Evolutionary conservation across 169 alveolate species (phyloP), one percentile per base, ranked within the genome.

Genomic region (Plasmodium relictum): DNA sequence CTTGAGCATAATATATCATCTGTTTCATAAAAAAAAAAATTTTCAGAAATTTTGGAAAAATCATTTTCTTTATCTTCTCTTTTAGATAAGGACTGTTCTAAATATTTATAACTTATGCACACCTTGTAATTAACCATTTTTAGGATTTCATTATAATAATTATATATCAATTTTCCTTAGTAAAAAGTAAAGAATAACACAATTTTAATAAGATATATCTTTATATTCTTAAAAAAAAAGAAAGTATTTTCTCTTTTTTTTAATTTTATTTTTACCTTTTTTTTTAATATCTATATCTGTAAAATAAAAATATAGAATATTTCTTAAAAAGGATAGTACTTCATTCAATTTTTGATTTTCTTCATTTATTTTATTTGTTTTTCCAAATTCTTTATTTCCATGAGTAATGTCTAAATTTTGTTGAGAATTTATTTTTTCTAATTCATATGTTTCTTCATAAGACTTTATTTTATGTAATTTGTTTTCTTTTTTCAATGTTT

Each of bases 51-150:
- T 0, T 18, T 54, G 22, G 52, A 10, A 48, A 18, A 16, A 7
- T 20, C 26, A 58, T 31, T 44, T 16, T 1, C n/a, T 54, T 18
- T 50, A 16, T 73, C 22, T 39, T 73, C 61, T 12, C 14, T 66
- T 37, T 66, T 37, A 6, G 22, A 20, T 16, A 6, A 16, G 12
- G 14, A 16, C 26, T 58, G 18, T 16, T 58, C 20, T 44, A 69
- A 2, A 66, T 73, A 22, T 7, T 37, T 14, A 44, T 45, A 62
- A 41, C 92, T 85, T 31, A 85, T 61, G 26, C 92, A 85, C 87
- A 85, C 58, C 24, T 69, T 71, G 92, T 85, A 39, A 65, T 85
- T 85, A 9, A 85, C 74, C 92, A 85, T 85, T 85, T 85, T 85
- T 69, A 85, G 42, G 24, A 85, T 70, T 42, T 85, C 92, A 8